Base-by-base conservation (phyloP, 1,284 basidiomycete genomes). In the Trichosporon faecale region DNA sequence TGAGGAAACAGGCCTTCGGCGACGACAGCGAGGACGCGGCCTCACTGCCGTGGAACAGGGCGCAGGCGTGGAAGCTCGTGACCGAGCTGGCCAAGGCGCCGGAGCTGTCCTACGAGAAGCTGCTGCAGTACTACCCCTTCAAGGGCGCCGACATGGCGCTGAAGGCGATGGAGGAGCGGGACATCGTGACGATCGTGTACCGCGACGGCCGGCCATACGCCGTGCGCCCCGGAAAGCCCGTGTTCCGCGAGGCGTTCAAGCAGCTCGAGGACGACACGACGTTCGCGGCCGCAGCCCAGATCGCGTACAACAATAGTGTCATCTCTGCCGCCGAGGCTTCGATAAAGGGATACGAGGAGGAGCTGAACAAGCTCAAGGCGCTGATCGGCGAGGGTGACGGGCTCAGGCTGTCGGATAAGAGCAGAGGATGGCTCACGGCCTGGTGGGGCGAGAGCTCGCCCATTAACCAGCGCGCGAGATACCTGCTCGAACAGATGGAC, bases 1-100 rank as follows among this genome's bases (percentile, higher is more conserved):
- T 98, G 64, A 87, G 92, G 64, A 98, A 98, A 86, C 91, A 88
- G 67, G 93, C 93, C 0, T 98, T 98, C 79, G 96, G 94, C 0
- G 95, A 98, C 77, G 95, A 96, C 78, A 82, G 86, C 2, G 91
- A 94, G 66, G 95, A 97, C 78, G 91, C 91, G 3, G 94, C 93
- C 82, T 86, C 82, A 65, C 83, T 97, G 27, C 86, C 89, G 0
- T 99, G 96, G 96, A 88, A 89, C 8, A 87, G 91, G 61, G 90
- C 92, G 67, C 94, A 98, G 80, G 94, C 90, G 0, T 98, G 95
- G 94, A 87, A 86, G 33, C 85, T 99, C 8, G 86, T 98, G 70
- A 91, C 90, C 76, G 85, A 87, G 33, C 86, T 99, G 23, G 87
- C 93, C 0, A 86, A 87, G 71, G 85, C 87, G 64, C 84, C 88